Base-by-base conservation (phyloP, 345 rosid genomes). In the Reutealis trisperma region DNA sequence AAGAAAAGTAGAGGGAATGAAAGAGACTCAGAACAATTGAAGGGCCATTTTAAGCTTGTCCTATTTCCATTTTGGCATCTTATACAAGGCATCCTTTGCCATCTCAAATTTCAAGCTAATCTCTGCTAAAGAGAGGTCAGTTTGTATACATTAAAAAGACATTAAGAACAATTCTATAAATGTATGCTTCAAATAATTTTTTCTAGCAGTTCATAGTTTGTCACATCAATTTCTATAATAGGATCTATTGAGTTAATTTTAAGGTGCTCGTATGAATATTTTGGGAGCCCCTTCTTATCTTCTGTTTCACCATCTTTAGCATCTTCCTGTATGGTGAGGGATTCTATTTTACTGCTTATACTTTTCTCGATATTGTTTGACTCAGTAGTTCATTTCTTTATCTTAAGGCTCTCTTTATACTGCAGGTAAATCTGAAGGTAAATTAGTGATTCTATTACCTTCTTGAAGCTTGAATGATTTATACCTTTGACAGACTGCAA, bases 31-130 rank as follows among this genome's bases (percentile, higher is more conserved):
- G 84, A 96, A 96, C 84, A 96, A 87, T 4, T 84, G 90, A 85
- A 84, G 85, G 72, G 92, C 88, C 93, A 92, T 92, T 79, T 96
- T 96, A 75, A 88, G 97, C 88, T 96, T 96, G 95, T 94, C 94
- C 81, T 94, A 97, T 84, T 94, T 96, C 99, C 99, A 96, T 86
- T 94, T 96, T 0, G 99, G 97, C 76, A 94, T 78, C 90, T 92
- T 91, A 76, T 85, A 77, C 89, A 96, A 94, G 49, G 89, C 97
- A 65, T 71, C 87, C 80, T 87, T 96, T 59, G 86, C 47, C 99
- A 94, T 92, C 70, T 93, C 97, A 63, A 96, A 92, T 85, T 92
- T 92, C 90, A 92, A 97, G 80, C 79, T 87, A 85, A 96, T 94
- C 71, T 90, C 99, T 27, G 73, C 87, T 1, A 87, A 45, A 44